phyloP scores from a whole-genome alignment of 2,329 filamentous ascomycete species.

The Chaetothyriales sp. region DNA sequence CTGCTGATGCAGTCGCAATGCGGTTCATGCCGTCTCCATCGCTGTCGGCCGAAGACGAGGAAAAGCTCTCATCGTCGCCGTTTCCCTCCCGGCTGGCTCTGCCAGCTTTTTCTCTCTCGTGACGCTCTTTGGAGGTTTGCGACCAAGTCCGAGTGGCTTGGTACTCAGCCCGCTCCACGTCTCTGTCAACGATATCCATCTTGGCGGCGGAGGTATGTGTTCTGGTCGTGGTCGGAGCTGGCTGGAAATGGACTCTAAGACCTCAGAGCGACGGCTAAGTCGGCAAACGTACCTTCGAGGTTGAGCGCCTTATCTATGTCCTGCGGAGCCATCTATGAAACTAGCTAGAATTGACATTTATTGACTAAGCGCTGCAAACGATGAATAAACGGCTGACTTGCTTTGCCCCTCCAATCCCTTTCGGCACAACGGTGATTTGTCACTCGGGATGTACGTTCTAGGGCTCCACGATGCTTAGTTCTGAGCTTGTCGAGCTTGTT shows the following conservation, averaged over 20 bases:
- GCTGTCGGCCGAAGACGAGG: constrained; percentile 17
- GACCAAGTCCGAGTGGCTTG: constrained; percentile 17
- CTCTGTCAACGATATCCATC: constrained; percentile 27
- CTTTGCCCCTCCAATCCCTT: no score
- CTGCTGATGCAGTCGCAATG: constrained; percentile 14
- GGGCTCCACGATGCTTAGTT: not conserved
- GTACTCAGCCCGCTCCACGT: constrained; percentile 26
- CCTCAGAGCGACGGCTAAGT: no score
- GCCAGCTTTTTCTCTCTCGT: not conserved
- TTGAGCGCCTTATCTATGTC: no score
- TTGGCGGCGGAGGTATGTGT: constrained; percentile 1
- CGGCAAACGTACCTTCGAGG: no score
- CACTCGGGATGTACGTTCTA: not conserved
- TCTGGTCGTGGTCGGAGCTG: no score
- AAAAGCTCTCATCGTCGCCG: constrained; percentile 6
- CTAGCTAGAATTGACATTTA: no score
- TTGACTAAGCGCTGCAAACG: no score
- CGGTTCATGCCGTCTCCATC: constrained; percentile 11
- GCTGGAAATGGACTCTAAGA: no score
- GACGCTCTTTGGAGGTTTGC: constrained; percentile 11
- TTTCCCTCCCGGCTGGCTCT: constrained; percentile 3
- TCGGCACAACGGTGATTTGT: not conserved
- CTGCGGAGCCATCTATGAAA: no score
- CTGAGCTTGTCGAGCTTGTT: not conserved
- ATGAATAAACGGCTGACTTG: no score